Conservation (phyloP, 1,284 basidiomycete genomes). For the Irpex rosettiformis region DNA sequence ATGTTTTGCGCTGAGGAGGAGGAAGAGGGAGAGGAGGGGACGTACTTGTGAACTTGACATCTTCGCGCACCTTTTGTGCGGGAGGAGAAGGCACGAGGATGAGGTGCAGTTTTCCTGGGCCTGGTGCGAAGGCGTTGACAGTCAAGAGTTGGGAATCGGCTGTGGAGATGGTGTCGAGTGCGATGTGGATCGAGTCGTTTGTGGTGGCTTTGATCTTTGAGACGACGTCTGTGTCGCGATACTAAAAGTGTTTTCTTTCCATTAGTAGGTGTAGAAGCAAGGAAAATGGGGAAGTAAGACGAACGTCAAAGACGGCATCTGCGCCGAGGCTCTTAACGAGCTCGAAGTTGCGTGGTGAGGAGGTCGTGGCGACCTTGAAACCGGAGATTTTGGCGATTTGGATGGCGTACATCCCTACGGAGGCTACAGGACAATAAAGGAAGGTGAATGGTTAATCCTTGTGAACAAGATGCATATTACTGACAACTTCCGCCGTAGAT, state of each 20-base stretch:
- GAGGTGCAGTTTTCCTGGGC: slow-evolving; percentile 17
- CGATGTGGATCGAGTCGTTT: slow-evolving; percentile 19
- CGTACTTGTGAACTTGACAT: slow-evolving; percentile 15
- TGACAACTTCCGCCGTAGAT: slow-evolving; percentile 31
- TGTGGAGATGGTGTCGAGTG: slow-evolving; percentile 22
- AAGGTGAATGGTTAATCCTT: not conserved
- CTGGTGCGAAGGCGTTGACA: slow-evolving; percentile 16
- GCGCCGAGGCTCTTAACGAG: slow-evolving; percentile 40
- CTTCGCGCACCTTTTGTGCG: slow-evolving; percentile 13
- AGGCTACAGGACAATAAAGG: slow-evolving; percentile 14
- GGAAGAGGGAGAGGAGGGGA: not conserved
- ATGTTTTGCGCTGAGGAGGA: not conserved
- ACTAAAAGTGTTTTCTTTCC: too few species aligned
- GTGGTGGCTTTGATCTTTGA: slow-evolving; percentile 24
- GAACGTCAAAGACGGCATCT: slow-evolving; percentile 34
- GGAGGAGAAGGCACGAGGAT: slow-evolving; percentile 12
- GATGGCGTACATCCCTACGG: slow-evolving; percentile 42
- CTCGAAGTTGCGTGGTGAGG: slow-evolving; percentile 36
- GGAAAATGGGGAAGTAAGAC: too few species aligned
- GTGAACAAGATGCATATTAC: slow-evolving; percentile 3
- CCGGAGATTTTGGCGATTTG: slow-evolving; percentile 41
- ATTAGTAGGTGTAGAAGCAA: too few species aligned
- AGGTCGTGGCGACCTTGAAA: slow-evolving; percentile 38
- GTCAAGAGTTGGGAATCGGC: slow-evolving; percentile 15
- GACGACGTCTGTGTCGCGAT: slow-evolving; percentile 22